Base-by-base conservation (phyloP, 352 stramenopile genomes). In the Globisporangium uncinulatum region DNA sequence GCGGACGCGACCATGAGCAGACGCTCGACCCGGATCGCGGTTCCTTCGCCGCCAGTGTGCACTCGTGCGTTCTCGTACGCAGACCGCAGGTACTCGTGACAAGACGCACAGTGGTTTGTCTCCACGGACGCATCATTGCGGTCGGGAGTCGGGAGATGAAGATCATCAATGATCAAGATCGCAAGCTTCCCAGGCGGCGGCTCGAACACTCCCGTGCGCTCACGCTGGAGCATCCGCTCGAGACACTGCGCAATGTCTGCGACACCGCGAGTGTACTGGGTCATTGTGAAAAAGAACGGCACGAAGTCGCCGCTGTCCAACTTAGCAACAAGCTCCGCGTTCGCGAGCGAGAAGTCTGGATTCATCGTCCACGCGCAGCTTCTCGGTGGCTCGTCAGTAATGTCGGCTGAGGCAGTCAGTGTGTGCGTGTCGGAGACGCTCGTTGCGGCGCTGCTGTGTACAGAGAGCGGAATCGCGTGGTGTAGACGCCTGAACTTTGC, bases 211-310 rank as follows among this genome's bases (percentile, higher is more conserved):
- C 60, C 59, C 3, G 64, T 76, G 4, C 74, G 67, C 55, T 87
- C 76, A 3, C 76, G 76, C 43, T 87, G 74, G 3, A 87, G 65
- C 67, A 83, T 79, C 3, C 72, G 64, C 37, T 85, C 74, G 8
- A 87, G 57, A 45, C 68, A 79, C 20, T 66, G 66, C 7, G 66
- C 54, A 0, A 87, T 34, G 19, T 72, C 73, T 9, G 48, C 41
- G 0, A 61, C 56, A 0, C 54, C 56, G 8, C 66, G 15, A 4
- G 61, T 62, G 49, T 65, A 50, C 15, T 58, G 51, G 14, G 61
- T 66, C 65, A 81, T 74, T 0, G 60, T 55, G 37, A 81, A 76
- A 50, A 75, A 82, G 57, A 84, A 80, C 7, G 76, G 66, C 10
- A 85, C 72, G 5, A 76, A 56, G 4, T 74, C 62, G 1, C 72